Conservation (phyloP, 768 basidiomycete species). For the Gloeophyllum trabeum region DNA sequence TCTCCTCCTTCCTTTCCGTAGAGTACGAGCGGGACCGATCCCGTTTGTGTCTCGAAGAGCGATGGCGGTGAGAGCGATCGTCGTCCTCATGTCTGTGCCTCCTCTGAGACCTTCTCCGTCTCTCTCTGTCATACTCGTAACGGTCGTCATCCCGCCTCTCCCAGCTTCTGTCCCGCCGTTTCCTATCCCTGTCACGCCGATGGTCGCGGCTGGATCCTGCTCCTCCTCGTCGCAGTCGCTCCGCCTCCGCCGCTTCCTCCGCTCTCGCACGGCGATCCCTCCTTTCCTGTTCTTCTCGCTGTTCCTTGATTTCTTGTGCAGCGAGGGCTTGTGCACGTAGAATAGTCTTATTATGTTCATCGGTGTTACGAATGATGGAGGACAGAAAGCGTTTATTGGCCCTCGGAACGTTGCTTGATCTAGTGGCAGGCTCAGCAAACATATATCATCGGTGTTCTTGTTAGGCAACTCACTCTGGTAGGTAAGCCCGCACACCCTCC, state of each 20-base stretch:
- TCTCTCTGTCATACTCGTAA: constrained; percentile 16
- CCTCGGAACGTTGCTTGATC: constrained; percentile 61
- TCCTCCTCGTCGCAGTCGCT: constrained; percentile 32
- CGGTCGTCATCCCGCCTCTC: constrained; percentile 37
- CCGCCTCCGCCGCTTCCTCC: constrained; percentile 66
- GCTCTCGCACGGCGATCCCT: constrained; percentile 54
- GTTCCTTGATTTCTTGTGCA: constrained; percentile 61
- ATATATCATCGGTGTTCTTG: not conserved
- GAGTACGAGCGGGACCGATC: constrained; percentile 19
- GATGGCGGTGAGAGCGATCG: constrained; percentile 10
- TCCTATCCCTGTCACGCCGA: constrained; percentile 31
- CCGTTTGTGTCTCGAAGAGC: constrained; percentile 9
- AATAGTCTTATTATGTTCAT: constrained; percentile 89
- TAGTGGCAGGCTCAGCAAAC: constrained; percentile 9
- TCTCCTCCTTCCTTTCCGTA: too few species aligned
- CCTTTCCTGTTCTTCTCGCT: constrained; percentile 55
- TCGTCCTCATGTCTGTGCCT: constrained; percentile 28
- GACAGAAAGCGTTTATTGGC: constrained; percentile 77
- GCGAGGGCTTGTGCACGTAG: constrained; percentile 61
- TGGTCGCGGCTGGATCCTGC: constrained; percentile 32
- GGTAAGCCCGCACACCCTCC: constrained; percentile 71
- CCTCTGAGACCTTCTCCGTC: constrained; percentile 17
- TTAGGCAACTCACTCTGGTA: constrained; percentile 36
- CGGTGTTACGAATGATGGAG: constrained; percentile 85
- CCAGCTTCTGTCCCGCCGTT: constrained; percentile 38